phyloP scores from a whole-genome alignment of 202 grass and related monocot species.

The Saccharum hybrid region DNA sequence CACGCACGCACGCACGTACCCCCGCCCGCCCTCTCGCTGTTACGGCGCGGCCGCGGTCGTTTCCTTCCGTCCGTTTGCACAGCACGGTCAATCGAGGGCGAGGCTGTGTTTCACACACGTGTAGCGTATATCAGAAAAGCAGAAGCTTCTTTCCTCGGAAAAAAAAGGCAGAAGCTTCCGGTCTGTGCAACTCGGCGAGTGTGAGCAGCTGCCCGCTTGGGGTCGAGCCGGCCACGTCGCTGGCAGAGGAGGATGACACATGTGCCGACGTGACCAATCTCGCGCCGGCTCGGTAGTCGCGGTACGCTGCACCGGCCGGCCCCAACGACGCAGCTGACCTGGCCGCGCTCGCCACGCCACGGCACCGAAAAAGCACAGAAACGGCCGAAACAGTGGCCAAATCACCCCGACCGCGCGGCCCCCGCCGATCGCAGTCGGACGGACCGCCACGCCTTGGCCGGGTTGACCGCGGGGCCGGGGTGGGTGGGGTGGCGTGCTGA shows the following conservation, averaged over 20 bases:
- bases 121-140: background rate
- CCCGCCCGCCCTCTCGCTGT: background rate
- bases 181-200: background rate
- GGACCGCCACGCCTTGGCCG: background rate
- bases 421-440: constrained; percentile 31
- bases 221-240: constrained; percentile 30
- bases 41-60: background rate
- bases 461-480: constrained; percentile 33
- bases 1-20: background rate
- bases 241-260: background rate
- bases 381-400: constrained; percentile 54
- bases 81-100: background rate
- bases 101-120: background rate
- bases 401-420: background rate
- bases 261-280: background rate
- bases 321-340: background rate
- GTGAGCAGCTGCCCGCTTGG: too few relatives aligned
- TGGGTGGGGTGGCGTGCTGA: constrained; percentile 37
- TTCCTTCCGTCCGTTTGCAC: background rate
- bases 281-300: background rate
- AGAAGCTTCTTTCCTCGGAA: too few relatives aligned
- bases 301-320: background rate
- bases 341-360: background rate
- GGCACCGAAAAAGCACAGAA: background rate
- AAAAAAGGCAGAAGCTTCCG: constrained; percentile 40